phyloP scores from a whole-genome alignment of 495 filamentous ascomycete genomes.

The Xylaria palmicola region DNA sequence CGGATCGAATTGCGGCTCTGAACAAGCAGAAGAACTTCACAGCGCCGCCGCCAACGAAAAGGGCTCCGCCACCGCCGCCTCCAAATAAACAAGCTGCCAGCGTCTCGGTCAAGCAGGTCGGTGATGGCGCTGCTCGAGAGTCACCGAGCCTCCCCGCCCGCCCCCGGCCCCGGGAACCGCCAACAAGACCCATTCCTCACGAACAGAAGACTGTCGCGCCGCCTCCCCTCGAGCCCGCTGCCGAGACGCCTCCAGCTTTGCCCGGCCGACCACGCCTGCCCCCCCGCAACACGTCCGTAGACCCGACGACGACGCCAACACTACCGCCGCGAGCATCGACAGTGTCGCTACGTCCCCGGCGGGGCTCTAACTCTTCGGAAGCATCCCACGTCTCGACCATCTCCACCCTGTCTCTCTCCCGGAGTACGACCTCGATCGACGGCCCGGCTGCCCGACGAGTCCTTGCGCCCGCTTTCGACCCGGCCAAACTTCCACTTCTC shows the following conservation, averaged over 20 bases:
- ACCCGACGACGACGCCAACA: slow-evolving; percentile 35
- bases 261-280: slow-evolving; percentile 40
- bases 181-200: slow-evolving; percentile 41
- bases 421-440: slow-evolving; percentile 32
- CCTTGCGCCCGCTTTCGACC: slow-evolving; percentile 48
- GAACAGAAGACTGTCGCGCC: not conserved
- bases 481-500: slow-evolving; percentile 51
- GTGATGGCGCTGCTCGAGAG: slow-evolving; percentile 22
- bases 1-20: slow-evolving; percentile 55
- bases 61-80: slow-evolving; percentile 48
- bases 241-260: slow-evolving; percentile 23
- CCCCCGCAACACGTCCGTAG: slow-evolving; percentile 30
- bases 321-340: slow-evolving; percentile 41
- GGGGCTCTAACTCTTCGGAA: slow-evolving; percentile 48
- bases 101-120: slow-evolving; percentile 21
- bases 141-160: slow-evolving; percentile 39
- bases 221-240: slow-evolving; percentile 11
- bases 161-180: slow-evolving; percentile 28
- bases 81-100: slow-evolving; percentile 25
- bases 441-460: slow-evolving; percentile 30
- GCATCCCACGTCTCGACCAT: slow-evolving; percentile 43
- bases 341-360: slow-evolving; percentile 32
- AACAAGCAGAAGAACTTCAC: slow-evolving; percentile 53
- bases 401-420: slow-evolving; percentile 41
- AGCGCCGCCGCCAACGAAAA: slow-evolving; percentile 39